Conservation (phyloP, 164 flowering plant genomes). For the Taxillus chinensis region DNA sequence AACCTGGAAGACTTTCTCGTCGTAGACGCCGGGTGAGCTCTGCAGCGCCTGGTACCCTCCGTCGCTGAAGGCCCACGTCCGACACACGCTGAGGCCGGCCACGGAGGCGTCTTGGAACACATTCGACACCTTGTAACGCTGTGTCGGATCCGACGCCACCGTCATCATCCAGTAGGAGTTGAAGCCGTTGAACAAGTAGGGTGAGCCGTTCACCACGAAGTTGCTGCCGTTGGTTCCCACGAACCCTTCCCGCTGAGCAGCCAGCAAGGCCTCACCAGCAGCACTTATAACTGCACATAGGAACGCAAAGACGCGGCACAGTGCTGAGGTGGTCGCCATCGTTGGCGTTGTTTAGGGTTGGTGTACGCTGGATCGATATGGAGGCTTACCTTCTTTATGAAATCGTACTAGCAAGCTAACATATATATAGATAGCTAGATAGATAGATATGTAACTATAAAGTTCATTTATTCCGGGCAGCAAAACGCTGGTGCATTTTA, state of each 20-base stretch:
- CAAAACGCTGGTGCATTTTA: no score
- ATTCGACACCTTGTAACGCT: conserved; percentile 20
- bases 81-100: conserved; percentile 27
- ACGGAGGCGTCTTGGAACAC: conserved; percentile 27
- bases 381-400: no score
- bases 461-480: no score
- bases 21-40: conserved; percentile 32
- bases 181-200: conserved; percentile 38
- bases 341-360: no score
- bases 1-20: conserved; percentile 35
- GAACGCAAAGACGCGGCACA: no score
- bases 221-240: conserved; percentile 13
- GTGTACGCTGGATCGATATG: no score
- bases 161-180: conserved; percentile 51
- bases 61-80: conserved; percentile 51
- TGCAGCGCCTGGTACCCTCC: conserved; percentile 38
- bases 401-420: no score
- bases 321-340: no score
- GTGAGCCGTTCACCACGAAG: conserved; percentile 16
- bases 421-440: no score
- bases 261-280: no score
- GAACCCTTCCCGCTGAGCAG: conserved; percentile 6
- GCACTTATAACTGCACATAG: no score
- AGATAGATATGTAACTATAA: no score
- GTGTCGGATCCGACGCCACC: conserved; percentile 21